Conservation (phyloP, 305 asterid genomes). For the Withania somnifera region DNA sequence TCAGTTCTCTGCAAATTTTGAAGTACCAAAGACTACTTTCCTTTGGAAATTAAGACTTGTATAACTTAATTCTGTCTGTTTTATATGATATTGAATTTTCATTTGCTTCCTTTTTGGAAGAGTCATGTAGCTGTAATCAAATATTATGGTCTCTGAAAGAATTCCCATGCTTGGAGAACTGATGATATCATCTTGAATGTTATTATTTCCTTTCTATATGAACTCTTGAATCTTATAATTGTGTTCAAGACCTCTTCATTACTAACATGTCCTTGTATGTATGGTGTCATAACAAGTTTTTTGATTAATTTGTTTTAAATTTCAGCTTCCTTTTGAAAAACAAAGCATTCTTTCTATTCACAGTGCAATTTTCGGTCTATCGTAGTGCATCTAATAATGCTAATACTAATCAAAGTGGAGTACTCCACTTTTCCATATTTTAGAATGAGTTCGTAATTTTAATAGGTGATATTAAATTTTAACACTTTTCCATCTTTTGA, state of each 20-base stretch:
- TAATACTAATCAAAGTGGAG: not conserved
- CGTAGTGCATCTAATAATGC: not conserved
- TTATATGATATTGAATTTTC: not conserved
- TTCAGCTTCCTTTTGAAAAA: not conserved
- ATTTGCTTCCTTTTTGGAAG: not conserved
- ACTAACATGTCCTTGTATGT: not conserved
- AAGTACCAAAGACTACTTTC: not conserved
- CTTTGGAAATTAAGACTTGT: not conserved
- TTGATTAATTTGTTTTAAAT: not conserved
- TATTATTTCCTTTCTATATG: not conserved
- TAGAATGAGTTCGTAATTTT: slow-evolving; percentile 14
- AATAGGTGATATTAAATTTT: slow-evolving; percentile 75
- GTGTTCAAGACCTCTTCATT: not conserved
- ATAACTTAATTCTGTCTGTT: not conserved
- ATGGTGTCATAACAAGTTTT: not conserved
- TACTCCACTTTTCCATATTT: not conserved
- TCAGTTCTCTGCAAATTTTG: not conserved
- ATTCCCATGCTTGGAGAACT: not conserved
- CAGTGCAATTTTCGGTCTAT: not conserved
- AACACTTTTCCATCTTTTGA: not conserved
- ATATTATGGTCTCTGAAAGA: not conserved
- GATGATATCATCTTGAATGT: not conserved
- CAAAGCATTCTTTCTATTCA: not conserved
- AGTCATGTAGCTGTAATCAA: not conserved
- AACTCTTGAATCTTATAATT: not conserved